Evolutionary conservation across 805 yeast genomes (phyloP), one percentile per base, ranked within the genome.

Genomic region (Geotrichum ghanense): DNA sequence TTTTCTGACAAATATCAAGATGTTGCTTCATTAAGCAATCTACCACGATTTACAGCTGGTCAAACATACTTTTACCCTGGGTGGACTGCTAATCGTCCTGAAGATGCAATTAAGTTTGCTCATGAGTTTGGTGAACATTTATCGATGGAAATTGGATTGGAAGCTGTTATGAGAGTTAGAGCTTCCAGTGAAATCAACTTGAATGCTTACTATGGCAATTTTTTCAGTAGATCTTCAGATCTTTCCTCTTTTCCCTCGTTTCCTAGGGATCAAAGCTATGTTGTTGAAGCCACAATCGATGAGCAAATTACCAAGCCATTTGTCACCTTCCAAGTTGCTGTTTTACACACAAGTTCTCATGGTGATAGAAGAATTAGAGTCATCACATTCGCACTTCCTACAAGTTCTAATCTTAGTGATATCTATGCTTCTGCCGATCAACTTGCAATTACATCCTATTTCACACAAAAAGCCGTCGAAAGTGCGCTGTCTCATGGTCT

Each of bases 351-450:
- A 3, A 79, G 95, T 3, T 78, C 82, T 60, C 74, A 71, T 54
- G 96, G 97, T 47, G 95, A 90, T 70, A 81, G 98, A 68, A 79
- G 97, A 65, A 88, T 92, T 56, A 75, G 99, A 57, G 95, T 89
- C 48, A 74, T 87, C 67, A 92, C 94, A 40, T 65, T 86, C 60
- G 90, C 92, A 6, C 64, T 92, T 48, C 98, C 99, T 51, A 85
- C 94, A 1, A 81, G 95, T 1, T 69, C 78, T 45, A 81, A 80
- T 55, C 66, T 90, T 50, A 72, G 76, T 45, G 95, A 88, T 57
- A 74, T 92, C 19, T 92, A 79, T 67, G 97, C 97, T 3, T 82
- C 94, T 43, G 97, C 96, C 21, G 99, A 92, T 67, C 98, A 92
- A 69, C 72, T 87, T 63, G 95, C 98, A 14, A 76, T 92, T 53